A percentile compares a stretch with the other conserved stretches of the same genome.
Conservation (phyloP, 306 rosid species). For the Prunus salicina region DNA sequence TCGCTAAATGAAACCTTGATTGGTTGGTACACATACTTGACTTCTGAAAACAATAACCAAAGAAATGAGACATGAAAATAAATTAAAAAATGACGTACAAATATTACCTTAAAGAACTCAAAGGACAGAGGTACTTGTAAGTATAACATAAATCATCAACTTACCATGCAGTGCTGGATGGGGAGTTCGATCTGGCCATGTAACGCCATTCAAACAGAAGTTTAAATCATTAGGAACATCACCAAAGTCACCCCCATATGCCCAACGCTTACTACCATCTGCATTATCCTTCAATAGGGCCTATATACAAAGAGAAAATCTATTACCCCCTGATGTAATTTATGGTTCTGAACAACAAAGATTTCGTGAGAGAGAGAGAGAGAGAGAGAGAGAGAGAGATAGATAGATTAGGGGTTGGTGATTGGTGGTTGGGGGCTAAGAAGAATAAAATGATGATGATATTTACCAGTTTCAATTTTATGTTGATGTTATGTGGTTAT, state of each 20-base stretch:
- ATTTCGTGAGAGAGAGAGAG: neutral
- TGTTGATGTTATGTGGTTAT: neutral
- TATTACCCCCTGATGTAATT: neutral
- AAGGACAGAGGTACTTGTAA: neutral
- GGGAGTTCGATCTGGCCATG: constrained; percentile 86
- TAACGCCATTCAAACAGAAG: constrained; percentile 82
- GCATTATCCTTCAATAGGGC: constrained; percentile 53
- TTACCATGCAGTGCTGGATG: constrained; percentile 93
- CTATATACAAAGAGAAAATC: constrained; percentile 33
- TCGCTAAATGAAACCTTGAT: constrained; percentile 62
- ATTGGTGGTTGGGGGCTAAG: too few relatives aligned
- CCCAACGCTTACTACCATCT: constrained; percentile 76
- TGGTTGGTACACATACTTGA: constrained; percentile 83
- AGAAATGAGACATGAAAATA: neutral
- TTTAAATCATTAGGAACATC: constrained; percentile 83
- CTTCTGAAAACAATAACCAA: constrained; percentile 58
- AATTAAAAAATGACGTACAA: neutral
- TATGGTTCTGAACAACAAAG: neutral
- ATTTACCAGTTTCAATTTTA: too few relatives aligned
- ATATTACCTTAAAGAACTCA: neutral
- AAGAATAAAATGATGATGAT: too few relatives aligned
- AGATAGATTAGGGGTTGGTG: neutral
- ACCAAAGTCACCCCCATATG: constrained; percentile 97
- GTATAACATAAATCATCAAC: constrained; percentile 7
- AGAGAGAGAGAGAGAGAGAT: neutral